Evolutionary conservation across 257 asterid genomes (phyloP).

Genomic region (Primulina tabacum): DNA sequence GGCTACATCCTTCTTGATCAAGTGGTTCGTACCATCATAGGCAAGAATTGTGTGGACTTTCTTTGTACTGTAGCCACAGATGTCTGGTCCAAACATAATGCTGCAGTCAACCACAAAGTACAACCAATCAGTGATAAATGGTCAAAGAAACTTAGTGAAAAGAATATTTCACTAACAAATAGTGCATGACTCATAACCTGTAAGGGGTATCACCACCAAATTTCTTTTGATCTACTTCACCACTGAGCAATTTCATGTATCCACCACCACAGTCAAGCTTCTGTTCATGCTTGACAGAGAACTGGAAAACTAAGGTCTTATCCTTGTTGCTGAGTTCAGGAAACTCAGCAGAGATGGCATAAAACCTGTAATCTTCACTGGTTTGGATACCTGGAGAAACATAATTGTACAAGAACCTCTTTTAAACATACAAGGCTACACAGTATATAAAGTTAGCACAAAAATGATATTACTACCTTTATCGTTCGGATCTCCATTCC

Average conservation of each 20-base stretch:
- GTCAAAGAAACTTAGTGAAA: not conserved
- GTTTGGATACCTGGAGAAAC: conserved; percentile 74
- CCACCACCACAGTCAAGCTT: conserved; percentile 99
- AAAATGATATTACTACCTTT: conserved; percentile 43
- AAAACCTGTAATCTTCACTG: conserved; percentile 84
- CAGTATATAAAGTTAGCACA: not conserved
- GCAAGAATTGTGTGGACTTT: conserved; percentile 91
- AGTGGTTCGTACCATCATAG: conserved; percentile 59
- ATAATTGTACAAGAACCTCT: not conserved
- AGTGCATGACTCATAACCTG: conserved; percentile 43
- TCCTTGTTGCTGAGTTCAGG: conserved; percentile 98
- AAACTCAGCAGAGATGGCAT: conserved; percentile 91
- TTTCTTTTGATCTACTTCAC: conserved; percentile 81
- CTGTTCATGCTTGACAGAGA: conserved; percentile 96
- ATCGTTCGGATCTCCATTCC: conserved; percentile 77
- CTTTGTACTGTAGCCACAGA: conserved; percentile 82
- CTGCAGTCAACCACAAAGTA: conserved; percentile 41
- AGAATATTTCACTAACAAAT: not conserved
- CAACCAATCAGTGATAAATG: conserved; percentile 23
- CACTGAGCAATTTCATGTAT: conserved; percentile 91
- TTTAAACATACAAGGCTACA: not conserved
- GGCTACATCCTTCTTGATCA: conserved; percentile 89
- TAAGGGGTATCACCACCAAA: conserved; percentile 96
- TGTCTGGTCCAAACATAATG: conserved; percentile 98
- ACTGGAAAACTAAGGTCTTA: conserved; percentile 80